These are phyloP conservation scores for Metschnikowia lunata DNA, from an alignment of 805 yeast genomes.

Conservation along the genomic window DNA sequence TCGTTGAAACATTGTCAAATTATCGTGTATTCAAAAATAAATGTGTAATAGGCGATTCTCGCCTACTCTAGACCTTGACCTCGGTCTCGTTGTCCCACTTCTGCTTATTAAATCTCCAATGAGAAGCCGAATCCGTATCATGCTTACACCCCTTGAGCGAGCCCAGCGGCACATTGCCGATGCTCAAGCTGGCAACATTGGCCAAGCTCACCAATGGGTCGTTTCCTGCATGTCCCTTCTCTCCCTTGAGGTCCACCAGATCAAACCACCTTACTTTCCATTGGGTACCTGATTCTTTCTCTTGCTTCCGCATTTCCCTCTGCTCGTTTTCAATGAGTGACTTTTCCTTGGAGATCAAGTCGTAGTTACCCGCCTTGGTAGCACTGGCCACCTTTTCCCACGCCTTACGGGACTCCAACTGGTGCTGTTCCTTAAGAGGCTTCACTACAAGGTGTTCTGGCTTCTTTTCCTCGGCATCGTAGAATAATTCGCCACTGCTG, in stretches of 20 bases:
- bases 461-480: slow-evolving; percentile 50
- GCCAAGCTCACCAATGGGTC: slow-evolving; percentile 37
- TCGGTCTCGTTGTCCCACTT: slow-evolving; percentile 60
- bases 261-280: slow-evolving; percentile 89
- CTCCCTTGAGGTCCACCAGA: slow-evolving; percentile 21
- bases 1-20: too few relatives aligned
- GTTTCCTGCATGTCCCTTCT: slow-evolving; percentile 15
- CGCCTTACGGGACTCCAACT: slow-evolving; percentile 80
- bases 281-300: slow-evolving; percentile 52
- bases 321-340: slow-evolving; percentile 77
- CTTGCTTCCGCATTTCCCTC: slow-evolving; percentile 74
- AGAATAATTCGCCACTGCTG: slow-evolving; percentile 50
- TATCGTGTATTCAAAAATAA: too few relatives aligned
- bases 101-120: slow-evolving; percentile 65
- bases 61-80: slow-evolving; percentile 34
- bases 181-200: slow-evolving; percentile 51
- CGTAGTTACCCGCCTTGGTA: slow-evolving; percentile 68
- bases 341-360: slow-evolving; percentile 70
- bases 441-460: slow-evolving; percentile 66
- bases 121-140: slow-evolving; percentile 48
- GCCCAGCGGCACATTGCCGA: slow-evolving; percentile 66
- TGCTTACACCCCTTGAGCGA: slow-evolving; percentile 51
- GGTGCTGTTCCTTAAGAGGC: slow-evolving; percentile 76
- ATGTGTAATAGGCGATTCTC: too few relatives aligned
- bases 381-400: slow-evolving; percentile 91